Evolutionary conservation across 331 rosid species (phyloP), one percentile per base, ranked within the genome.

Genomic region (Spiraea crenata): DNA sequence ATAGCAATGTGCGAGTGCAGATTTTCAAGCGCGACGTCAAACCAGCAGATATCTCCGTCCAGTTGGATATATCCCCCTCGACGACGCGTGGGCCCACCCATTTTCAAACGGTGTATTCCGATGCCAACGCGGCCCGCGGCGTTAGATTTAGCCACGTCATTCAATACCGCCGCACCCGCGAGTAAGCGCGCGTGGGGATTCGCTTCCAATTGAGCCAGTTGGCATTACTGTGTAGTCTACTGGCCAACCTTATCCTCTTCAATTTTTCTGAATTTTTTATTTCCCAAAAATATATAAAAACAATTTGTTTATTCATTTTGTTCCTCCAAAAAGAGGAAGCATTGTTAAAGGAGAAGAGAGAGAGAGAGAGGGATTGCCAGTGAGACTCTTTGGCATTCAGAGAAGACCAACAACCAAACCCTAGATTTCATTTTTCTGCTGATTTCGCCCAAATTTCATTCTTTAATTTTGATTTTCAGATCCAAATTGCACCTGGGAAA

Each of bases 191-290:
- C 82, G 89, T 79, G 77, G 68, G 38, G 38, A 31, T 45, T 56
- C 60, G 69, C 75, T 48, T 70, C 39, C 16, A 46, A 52, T 6
- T 9, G 41, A 48, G 73, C 86, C 86, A 77, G 89, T 77, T 79
- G 89, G 83, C 89, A 78, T 76, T 17, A 69, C 84, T 71, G 73
- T 66, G 77, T 48, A 50, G 56, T 71, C 76, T 58, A 79, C 83
- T 77, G 82, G 76, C 85, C 83, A 79, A 77, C 79, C 86, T 85
- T 82, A 85, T 85, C 86, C 82, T 76, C 84, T 82, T 76, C 51
- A 25, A 31, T 68, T 79, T 46, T 19, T 73, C 2, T 15, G 40
- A 34, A 4, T 31, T 31, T 65, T 35, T 48, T 41, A 60, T 49
- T 73, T 63, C 35, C 65, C 3, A 17, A n/a, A 4, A 25, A 56